Percentiles rank a stretch among this genome's conserved stretches.
phyloP scores from a whole-genome alignment of 768 basidiomycete species.

The Dentipellis sp. region DNA sequence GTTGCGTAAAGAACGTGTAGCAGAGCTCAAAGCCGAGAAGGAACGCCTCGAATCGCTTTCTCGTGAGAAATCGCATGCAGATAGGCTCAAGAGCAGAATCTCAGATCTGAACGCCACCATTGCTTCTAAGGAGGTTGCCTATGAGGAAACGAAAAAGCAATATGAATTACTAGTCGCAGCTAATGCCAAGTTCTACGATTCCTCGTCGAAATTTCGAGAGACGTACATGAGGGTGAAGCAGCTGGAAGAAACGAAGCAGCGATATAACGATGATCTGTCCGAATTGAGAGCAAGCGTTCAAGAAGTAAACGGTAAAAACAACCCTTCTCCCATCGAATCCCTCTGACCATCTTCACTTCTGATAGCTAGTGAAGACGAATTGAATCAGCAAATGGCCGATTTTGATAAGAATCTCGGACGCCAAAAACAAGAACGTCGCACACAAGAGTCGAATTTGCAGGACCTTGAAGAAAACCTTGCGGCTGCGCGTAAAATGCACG shows the following conservation, averaged over 20 bases:
- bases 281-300: constrained; percentile 56
- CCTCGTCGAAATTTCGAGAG: constrained; percentile 79
- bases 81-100: constrained; percentile 67
- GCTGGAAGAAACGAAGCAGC: constrained; percentile 51
- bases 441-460: constrained; percentile 43
- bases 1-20: constrained; percentile 82
- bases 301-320: constrained; percentile 50
- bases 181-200: constrained; percentile 77
- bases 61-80: constrained; percentile 77
- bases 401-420: constrained; percentile 48
- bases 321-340: background rate
- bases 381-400: constrained; percentile 45
- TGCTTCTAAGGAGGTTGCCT: constrained; percentile 61
- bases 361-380: constrained; percentile 65
- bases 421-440: constrained; percentile 38
- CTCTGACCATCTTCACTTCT: background rate
- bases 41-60: constrained; percentile 73
- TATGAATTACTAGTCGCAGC: constrained; percentile 56
- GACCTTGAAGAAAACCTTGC: constrained; percentile 54
- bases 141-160: constrained; percentile 58
- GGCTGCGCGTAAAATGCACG: constrained; percentile 40
- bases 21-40: constrained; percentile 89
- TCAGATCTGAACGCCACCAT: constrained; percentile 52
- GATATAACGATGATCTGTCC: constrained; percentile 50
- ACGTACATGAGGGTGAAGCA: constrained; percentile 63